Base-by-base conservation (phyloP, 257 asterid genomes). In the Petrea volubilis region DNA sequence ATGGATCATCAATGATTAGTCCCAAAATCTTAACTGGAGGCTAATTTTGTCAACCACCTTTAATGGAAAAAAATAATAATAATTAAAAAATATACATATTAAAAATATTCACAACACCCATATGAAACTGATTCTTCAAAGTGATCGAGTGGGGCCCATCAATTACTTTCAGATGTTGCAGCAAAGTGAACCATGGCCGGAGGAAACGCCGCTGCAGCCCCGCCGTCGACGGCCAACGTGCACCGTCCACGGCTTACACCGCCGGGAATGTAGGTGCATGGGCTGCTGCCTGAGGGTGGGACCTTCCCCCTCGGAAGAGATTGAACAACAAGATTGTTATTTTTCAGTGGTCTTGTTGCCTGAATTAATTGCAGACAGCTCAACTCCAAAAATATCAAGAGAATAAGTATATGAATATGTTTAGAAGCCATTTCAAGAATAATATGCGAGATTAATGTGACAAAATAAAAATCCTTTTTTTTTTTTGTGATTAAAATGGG, bases 211-310 rank as follows among this genome's bases (percentile, higher is more conserved):
- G 61, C 66, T n/a, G n/a, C 2, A 63, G 31, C 7, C 55, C 67
- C 2, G 23, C 18, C 0, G 72, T 43, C 9, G 17, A 53, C 33
- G 9, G 78, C 86, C 57, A 87, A 33, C 1, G 83, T 65, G 62
- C 90, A 85, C 1, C 87, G 89, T n/a, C 91, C 85, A 6, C 34
- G 77, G 60, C 77, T 73, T 3, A 9, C 38, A 1, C 80, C 82
- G 17, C 86, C 83, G 6, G 90, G 92, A 56, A 86, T 79, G 51
- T 77, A 77, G 7, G 95, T 84, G 79, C 95, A 88, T 23, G 95
- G 84, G 64, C 72, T 88, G 44, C 71, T 52, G 23, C 72, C 23
- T 4, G 89, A 81, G 15, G 81, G 28, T 0, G 74, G 78, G 12
- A 56, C 80, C 0, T 38, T 46, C 38, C 95, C 95, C 41, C 81